Evolutionary conservation across 805 yeast species (phyloP).

Genomic region (Candida ipomoeae): DNA sequence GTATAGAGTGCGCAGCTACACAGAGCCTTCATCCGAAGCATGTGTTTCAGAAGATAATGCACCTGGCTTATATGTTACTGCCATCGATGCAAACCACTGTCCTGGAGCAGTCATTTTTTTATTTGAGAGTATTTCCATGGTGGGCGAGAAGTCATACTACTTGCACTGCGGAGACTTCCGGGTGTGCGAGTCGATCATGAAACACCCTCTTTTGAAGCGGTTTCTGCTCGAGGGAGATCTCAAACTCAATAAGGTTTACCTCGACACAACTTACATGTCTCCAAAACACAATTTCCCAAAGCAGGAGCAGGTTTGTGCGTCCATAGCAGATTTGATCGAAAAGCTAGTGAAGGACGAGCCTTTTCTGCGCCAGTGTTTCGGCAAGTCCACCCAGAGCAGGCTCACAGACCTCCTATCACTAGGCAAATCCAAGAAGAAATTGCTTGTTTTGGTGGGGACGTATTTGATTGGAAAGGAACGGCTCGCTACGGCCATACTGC

Average conservation of each 20-base stretch:
- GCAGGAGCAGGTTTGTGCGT: slow-evolving; percentile 62
- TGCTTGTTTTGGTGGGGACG: slow-evolving; percentile 72
- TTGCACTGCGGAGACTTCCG: slow-evolving; percentile 95
- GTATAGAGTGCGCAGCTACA: slow-evolving; percentile 26
- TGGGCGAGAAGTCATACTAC: slow-evolving; percentile 26
- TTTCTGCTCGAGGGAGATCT: slow-evolving; percentile 16
- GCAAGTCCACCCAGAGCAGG: slow-evolving; percentile 31
- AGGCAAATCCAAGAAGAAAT: slow-evolving; percentile 25
- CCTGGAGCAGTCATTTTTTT: slow-evolving; percentile 89
- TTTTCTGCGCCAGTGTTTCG: slow-evolving; percentile 31
- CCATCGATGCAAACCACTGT: slow-evolving; percentile 89
- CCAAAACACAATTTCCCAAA: slow-evolving; percentile 74
- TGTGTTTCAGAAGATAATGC: slow-evolving; percentile 4
- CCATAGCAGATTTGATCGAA: slow-evolving; percentile 51
- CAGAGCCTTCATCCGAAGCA: slow-evolving; percentile 18
- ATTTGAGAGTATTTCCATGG: slow-evolving; percentile 45
- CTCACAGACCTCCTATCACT: slow-evolving; percentile 34
- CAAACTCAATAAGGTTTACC: slow-evolving; percentile 58
- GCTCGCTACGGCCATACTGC: slow-evolving; percentile 65
- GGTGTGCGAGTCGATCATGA: slow-evolving; percentile 52
- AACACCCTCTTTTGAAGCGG: slow-evolving; percentile 27
- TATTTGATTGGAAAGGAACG: slow-evolving; percentile 92
- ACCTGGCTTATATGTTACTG: slow-evolving; percentile 48
- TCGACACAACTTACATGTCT: slow-evolving; percentile 87
- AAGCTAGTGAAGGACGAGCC: slow-evolving; percentile 27